These are phyloP conservation scores for Schwanniomyces yamadae DNA, from an alignment of 805 yeast genomes.

Conservation along the genomic window DNA sequence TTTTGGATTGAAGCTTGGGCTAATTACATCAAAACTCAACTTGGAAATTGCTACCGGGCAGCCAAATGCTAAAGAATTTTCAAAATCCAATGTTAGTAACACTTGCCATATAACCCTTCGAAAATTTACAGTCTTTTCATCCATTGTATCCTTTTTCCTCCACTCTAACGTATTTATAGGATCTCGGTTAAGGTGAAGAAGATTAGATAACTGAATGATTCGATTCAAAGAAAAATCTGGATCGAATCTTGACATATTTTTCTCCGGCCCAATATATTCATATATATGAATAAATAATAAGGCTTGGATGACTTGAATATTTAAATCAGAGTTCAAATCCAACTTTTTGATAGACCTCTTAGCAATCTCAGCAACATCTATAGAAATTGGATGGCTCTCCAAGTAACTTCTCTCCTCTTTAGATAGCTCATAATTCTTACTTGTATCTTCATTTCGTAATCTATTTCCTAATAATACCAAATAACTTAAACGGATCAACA, in stretches of 20 bases:
- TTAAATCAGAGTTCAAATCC: conserved; percentile 17
- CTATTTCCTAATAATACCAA: conserved; percentile 15
- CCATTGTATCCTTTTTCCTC: neutral
- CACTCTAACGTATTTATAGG: conserved; percentile 20
- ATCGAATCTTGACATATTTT: neutral
- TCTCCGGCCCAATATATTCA: conserved; percentile 21
- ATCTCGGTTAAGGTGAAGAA: conserved; percentile 47
- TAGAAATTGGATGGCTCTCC: conserved; percentile 2
- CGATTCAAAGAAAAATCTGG: neutral
- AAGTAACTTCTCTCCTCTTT: neutral
- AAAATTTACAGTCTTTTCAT: conserved; percentile 4
- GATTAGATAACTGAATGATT: conserved; percentile 43
- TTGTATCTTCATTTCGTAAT: too few species aligned
- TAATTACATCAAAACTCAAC: conserved; percentile 1
- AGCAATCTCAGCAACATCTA: conserved; percentile 11
- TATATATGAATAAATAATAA: conserved; percentile 58
- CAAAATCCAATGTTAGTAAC: conserved; percentile 1
- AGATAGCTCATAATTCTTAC: too few species aligned
- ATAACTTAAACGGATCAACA: conserved; percentile 26
- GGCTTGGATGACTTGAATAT: conserved; percentile 50
- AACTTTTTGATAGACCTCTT: conserved; percentile 46
- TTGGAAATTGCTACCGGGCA: neutral
- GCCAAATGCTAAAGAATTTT: conserved; percentile 4
- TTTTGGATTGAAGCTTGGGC: too few species aligned
- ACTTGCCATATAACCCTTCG: conserved; percentile 6